Evolutionary conservation across 2,329 filamentous ascomycete genomes (phyloP).

Genomic region (Paracamarosporium sp.): DNA sequence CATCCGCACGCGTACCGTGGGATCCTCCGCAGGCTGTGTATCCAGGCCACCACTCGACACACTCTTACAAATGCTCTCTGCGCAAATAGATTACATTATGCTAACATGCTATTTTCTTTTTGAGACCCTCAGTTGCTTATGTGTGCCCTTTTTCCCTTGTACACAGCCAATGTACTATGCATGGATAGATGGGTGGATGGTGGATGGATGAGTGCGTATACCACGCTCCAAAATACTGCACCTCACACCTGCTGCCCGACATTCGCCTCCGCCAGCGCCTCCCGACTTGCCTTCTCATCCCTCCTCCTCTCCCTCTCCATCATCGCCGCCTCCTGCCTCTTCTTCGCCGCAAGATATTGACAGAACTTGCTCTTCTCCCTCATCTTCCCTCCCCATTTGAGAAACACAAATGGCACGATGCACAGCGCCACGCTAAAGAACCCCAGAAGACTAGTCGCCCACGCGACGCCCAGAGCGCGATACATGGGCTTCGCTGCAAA

Average conservation of each 20-base stretch:
- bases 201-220: too few relatives aligned
- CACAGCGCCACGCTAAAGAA: conserved; percentile 58
- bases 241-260: neutral
- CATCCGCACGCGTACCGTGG: too few relatives aligned
- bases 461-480: conserved; percentile 70
- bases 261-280: conserved; percentile 1
- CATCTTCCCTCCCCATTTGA: conserved; percentile 61
- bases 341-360: conserved; percentile 58
- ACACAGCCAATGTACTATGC: too few relatives aligned
- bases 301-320: conserved; percentile 30
- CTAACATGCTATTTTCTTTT: too few relatives aligned
- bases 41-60: too few relatives aligned
- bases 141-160: too few relatives aligned
- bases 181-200: too few relatives aligned
- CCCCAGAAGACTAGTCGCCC: conserved; percentile 63
- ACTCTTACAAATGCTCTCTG: too few relatives aligned
- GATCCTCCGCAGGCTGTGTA: too few relatives aligned
- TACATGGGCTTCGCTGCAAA: conserved; percentile 66
- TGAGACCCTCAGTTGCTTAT: too few relatives aligned
- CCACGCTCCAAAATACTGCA: too few relatives aligned
- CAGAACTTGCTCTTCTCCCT: conserved; percentile 67
- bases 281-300: conserved; percentile 1
- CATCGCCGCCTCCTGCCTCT: conserved; percentile 35
- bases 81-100: too few relatives aligned
- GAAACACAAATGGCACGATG: conserved; percentile 65